Percentiles rank a stretch among this genome's conserved stretches.
Conservation (phyloP, 1,284 basidiomycete species). For the Fomes fomentarius region DNA sequence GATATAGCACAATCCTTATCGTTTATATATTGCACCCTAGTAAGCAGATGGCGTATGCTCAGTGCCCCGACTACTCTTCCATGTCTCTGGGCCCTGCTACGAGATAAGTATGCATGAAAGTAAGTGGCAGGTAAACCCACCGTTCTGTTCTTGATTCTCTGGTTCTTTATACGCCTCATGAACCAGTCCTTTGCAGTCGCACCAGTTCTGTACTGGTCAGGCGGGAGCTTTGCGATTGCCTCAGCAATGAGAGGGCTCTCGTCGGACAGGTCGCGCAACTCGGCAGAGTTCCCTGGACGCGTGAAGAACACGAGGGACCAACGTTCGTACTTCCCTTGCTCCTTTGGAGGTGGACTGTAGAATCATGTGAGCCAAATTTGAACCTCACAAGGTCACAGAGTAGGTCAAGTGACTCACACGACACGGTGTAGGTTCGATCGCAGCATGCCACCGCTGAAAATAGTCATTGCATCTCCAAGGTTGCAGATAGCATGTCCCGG, state of each 20-base stretch:
- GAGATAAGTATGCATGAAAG: not conserved
- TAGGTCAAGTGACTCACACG: conserved; percentile 28
- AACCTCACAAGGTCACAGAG: no score
- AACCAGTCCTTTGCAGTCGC: conserved; percentile 37
- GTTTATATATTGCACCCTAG: not conserved
- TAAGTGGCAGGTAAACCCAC: conserved; percentile 10
- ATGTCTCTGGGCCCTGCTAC: not conserved
- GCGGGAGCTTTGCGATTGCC: conserved; percentile 25
- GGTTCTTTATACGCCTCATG: conserved; percentile 32
- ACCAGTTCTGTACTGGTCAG: conserved; percentile 27
- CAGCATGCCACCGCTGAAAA: conserved; percentile 45
- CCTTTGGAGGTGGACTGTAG: conserved; percentile 33
- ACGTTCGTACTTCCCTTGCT: conserved; percentile 37
- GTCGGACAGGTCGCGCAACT: conserved; percentile 27
- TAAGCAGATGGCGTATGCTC: conserved; percentile 1
- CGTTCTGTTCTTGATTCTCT: conserved; percentile 32
- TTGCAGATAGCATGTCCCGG: conserved; percentile 43
- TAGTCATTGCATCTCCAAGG: conserved; percentile 45
- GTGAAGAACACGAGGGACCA: conserved; percentile 45
- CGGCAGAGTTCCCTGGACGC: conserved; percentile 37
- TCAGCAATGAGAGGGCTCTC: conserved; percentile 33
- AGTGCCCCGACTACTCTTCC: not conserved
- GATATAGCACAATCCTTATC: not conserved
- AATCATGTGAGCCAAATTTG: not conserved
- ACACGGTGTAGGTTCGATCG: conserved; percentile 42